Evolutionary conservation across 2,329 filamentous ascomycete species (phyloP), one percentile per base, ranked within the genome.

Genomic region (Chrysoporthe cubensis): DNA sequence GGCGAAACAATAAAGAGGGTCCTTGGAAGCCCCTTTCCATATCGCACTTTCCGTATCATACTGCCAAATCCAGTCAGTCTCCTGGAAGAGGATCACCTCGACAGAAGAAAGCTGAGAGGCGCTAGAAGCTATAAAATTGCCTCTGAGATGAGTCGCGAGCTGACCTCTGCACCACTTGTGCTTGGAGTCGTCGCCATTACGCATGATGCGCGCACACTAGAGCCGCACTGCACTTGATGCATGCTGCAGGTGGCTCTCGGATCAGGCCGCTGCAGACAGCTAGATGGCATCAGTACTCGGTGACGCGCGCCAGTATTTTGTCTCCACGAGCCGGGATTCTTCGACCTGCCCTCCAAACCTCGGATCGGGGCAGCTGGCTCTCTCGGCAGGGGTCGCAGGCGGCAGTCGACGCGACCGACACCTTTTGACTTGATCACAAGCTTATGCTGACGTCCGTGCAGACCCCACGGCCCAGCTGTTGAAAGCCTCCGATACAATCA

Each of bases 1-100:
- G 54, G 34, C 56, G 37, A 58, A 58, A 58, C 56, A 42, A 58
- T 42, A 58, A 58, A 58, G 34, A 58, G 56, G 56, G 56, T 42
- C 56, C 34, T 58, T 32, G 2, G 56, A 37, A 58, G 56, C 56
- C 56, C 56, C 34, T 58, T 58, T 26, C 56, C 34, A 21, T 9
- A 42, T 16, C 11, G 34, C 42, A 14, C 11, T 42, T 42, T 26
- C 56, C 34, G 13, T 1, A 42, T 16, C 11, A 18, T 58, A 14
- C 11, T 8, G 7, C 34, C 56, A n/a, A 58, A 14, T 40, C 16
- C 37, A 40, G 34, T 16, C 34, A 58, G 2, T 42, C 34, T 16
- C 8, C 1, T 13, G 34, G 18, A 13, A 34, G 4, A 32, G 50
- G 26, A 54, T 32, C 50, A 34, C 13, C 50, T 54, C 21, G 50